Evolutionary conservation across 2,329 filamentous ascomycete species (phyloP).

Genomic region (Xylariales sp.): DNA sequence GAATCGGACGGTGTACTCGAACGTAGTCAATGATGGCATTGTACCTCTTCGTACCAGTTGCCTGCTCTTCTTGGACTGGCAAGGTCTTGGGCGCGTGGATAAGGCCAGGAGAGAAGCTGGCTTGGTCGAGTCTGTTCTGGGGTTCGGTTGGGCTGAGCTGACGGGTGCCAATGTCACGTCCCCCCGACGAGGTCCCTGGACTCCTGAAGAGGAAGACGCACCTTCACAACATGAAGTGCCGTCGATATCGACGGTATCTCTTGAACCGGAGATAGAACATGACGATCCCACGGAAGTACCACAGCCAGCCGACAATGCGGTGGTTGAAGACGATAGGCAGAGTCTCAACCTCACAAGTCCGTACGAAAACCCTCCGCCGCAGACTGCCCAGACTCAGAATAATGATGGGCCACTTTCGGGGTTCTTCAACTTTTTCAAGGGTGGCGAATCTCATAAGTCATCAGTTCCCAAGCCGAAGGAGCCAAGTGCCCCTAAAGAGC

Average conservation of each 20-base stretch:
- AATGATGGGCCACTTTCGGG: conserved; percentile 52
- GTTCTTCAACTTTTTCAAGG: conserved; percentile 72
- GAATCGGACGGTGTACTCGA: conserved; percentile 90
- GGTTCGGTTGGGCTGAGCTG: conserved; percentile 91
- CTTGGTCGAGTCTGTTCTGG: conserved; percentile 85
- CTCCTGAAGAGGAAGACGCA: conserved; percentile 30
- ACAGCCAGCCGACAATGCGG: conserved; percentile 62
- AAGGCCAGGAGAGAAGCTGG: conserved; percentile 91
- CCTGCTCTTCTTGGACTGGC: conserved; percentile 94
- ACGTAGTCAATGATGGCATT: conserved; percentile 96
- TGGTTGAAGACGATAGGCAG: conserved; percentile 60
- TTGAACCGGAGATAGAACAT: conserved; percentile 23
- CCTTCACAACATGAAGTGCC: conserved; percentile 19
- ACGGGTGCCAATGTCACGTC: conserved; percentile 62
- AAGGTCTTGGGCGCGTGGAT: conserved; percentile 85
- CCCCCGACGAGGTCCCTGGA: conserved; percentile 40
- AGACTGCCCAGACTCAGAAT: conserved; percentile 27
- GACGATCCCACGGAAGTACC: conserved; percentile 57
- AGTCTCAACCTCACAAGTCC: conserved; percentile 45
- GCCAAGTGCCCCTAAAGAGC: conserved; percentile 45
- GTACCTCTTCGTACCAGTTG: conserved; percentile 93
- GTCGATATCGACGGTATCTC: conserved; percentile 23
- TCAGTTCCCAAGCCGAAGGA: conserved; percentile 12
- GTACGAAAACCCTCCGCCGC: conserved; percentile 20
- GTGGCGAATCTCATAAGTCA: conserved; percentile 43